A percentile compares a stretch with the other conserved stretches of the same genome.
These are phyloP conservation scores for Coprinopsis cinerea DNA, from an alignment of 768 basidiomycete genomes.

Conservation along the genomic window DNA sequence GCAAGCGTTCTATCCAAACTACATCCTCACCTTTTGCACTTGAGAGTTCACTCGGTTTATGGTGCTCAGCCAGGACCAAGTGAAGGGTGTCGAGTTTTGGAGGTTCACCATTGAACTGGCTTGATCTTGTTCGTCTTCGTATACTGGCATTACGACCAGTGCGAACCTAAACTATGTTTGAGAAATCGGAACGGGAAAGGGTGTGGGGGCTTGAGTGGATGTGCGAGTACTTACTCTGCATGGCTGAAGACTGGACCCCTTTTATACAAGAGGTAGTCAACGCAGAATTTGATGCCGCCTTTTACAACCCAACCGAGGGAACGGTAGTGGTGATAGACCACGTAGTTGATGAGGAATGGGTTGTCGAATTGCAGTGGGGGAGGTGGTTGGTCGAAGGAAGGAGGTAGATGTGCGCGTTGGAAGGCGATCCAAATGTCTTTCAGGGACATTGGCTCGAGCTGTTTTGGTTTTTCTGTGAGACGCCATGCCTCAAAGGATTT, in stretches of 20 bases:
- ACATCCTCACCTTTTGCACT: conserved; percentile 88
- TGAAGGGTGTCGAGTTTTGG: conserved; percentile 63
- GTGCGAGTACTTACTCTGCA: conserved; percentile 92
- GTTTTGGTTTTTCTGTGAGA: too few relatives aligned
- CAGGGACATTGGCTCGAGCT: conserved; percentile 53
- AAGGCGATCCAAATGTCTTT: conserved; percentile 60
- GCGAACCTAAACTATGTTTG: conserved; percentile 60
- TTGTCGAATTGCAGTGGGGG: conserved; percentile 65
- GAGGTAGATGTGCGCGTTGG: conserved; percentile 48
- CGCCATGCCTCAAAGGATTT: too few relatives aligned
- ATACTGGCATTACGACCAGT: conserved; percentile 83
- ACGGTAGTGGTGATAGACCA: conserved; percentile 90
- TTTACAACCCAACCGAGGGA: conserved; percentile 97
- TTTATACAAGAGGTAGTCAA: conserved; percentile 91
- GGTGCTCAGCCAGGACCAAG: conserved; percentile 96
- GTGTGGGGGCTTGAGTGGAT: not conserved
- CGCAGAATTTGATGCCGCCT: conserved; percentile 95
- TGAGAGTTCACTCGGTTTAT: conserved; percentile 95
- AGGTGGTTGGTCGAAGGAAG: conserved; percentile 24
- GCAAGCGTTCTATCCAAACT: too few relatives aligned
- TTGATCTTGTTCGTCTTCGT: conserved; percentile 76
- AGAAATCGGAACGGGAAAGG: not conserved
- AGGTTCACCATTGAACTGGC: conserved; percentile 56
- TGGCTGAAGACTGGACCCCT: conserved; percentile 93
- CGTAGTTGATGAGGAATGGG: conserved; percentile 87